Evolutionary conservation across 1,139 yeast species (phyloP), one percentile per base, ranked within the genome.

Genomic region (Yamadazyma trypodendri): DNA sequence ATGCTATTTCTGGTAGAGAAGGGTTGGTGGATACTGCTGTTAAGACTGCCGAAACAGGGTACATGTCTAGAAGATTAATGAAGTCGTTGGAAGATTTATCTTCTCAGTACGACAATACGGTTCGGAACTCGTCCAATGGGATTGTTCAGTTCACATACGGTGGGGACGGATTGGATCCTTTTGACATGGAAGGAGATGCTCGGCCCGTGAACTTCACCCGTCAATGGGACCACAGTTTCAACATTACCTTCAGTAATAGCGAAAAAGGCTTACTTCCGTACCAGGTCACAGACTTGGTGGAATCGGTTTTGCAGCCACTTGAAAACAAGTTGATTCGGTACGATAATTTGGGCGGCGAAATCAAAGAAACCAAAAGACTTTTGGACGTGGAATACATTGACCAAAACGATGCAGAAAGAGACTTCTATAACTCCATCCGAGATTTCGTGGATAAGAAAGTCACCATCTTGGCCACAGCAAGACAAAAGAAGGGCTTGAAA

Each of bases 1-100:
- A 94, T 61, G 97, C 99, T 47, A 94, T 94, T 65, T 92, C 98
- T 6, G 99, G 99, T 61, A 86, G 99, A 74, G 99, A 94, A 74
- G 99, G 99, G 62, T 73, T 94, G 62, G 98, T 94, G 39, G 99
- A 94, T 73, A 94, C 99, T 12, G 98, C 97, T 6, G 98, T 94
- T 40, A 94, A 94, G 60, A 94, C 99, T 22, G 98, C 98, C 3
- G 98, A 94, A 62, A 94, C 99, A 6, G 99, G 99, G 60, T 94
- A 94, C 64, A 94, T 92, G 95, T 92, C 98, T 13, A 86, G 99
- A 66, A 83, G 99, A 64, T 76, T 94, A 63, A 94, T 94, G 98
- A 94, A 94, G 60, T 92, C 97, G 3, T 70, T 94, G 49, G 99
- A 94, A 68, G 99, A 94, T 68, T 75, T 94, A 58, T 87, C 96